phyloP scores from a whole-genome alignment of 2,329 filamentous ascomycete species.

The Trichoderma sp. region DNA sequence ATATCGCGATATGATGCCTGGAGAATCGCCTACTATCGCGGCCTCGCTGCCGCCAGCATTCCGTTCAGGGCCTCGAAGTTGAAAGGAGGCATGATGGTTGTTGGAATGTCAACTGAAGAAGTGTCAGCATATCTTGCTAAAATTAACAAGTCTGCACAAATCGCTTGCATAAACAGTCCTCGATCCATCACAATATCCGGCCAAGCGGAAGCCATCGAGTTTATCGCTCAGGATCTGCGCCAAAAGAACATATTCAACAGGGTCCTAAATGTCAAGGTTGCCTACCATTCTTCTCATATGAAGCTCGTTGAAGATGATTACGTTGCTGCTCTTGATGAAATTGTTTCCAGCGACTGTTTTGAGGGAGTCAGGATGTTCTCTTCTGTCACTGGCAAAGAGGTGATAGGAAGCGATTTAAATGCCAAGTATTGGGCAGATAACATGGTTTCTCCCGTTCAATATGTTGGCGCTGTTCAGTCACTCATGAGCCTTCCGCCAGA shows the following conservation, averaged over 20 bases:
- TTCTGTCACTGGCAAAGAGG: conserved; percentile 35
- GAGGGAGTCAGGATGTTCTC: conserved; percentile 40
- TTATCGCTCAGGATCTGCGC: conserved; percentile 34
- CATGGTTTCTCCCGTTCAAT: conserved; percentile 45
- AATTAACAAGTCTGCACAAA: conserved; percentile 27
- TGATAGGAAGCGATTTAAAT: conserved; percentile 31
- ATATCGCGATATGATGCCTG: conserved; percentile 40
- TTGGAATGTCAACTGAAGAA: conserved; percentile 34
- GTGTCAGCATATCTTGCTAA: conserved; percentile 30
- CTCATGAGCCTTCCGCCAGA: conserved; percentile 33
- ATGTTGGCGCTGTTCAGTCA: conserved; percentile 38
- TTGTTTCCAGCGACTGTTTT: conserved; percentile 24
- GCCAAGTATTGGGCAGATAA: conserved; percentile 48
- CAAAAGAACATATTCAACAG: conserved; percentile 35
- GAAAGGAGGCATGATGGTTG: conserved; percentile 44
- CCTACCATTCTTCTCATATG: conserved; percentile 49
- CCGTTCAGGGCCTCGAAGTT: conserved; percentile 28
- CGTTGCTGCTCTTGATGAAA: conserved; percentile 26
- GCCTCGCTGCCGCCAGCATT: conserved; percentile 35
- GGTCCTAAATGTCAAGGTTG: conserved; percentile 38
- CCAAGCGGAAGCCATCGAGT: conserved; percentile 31
- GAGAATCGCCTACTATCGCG: conserved; percentile 43
- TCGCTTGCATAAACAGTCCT: conserved; percentile 48
- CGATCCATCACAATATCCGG: conserved; percentile 46
- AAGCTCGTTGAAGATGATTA: conserved; percentile 39